phyloP scores from a whole-genome alignment of 2,329 filamentous ascomycete genomes.

The Sclerotinia trifoliorum region DNA sequence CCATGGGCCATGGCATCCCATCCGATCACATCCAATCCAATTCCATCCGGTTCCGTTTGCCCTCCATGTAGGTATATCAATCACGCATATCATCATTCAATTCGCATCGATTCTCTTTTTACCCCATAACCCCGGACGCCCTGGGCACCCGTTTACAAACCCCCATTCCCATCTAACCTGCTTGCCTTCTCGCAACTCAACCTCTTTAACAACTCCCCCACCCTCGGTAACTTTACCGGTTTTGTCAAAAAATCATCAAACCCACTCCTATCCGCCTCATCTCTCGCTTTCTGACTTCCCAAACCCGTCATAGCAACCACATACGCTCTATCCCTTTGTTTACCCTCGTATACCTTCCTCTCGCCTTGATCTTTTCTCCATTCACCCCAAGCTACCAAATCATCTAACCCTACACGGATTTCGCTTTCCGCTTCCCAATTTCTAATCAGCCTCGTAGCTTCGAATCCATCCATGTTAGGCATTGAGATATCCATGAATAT shows the following conservation, averaged over 20 bases:
- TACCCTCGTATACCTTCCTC: neutral
- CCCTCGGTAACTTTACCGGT: conserved; percentile 42
- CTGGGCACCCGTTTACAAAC: no score
- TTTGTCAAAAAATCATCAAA: conserved; percentile 56
- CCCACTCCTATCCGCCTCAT: conserved; percentile 51
- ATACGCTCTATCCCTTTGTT: conserved; percentile 37
- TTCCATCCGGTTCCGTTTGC: neutral
- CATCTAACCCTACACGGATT: neutral
- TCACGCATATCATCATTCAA: no score
- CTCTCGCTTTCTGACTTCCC: conserved; percentile 48
- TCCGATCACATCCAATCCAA: neutral
- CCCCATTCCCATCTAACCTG: neutral
- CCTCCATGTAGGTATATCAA: neutral
- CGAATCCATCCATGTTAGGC: conserved; percentile 53
- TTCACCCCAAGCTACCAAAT: neutral
- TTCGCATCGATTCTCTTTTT: neutral
- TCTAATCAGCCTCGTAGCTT: conserved; percentile 49
- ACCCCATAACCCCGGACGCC: no score
- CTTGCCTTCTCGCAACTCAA: conserved; percentile 26
- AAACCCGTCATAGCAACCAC: conserved; percentile 54
- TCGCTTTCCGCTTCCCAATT: neutral
- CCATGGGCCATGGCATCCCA: neutral
- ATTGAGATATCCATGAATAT: conserved; percentile 55
- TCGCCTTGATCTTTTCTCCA: neutral
- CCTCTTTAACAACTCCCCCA: conserved; percentile 29